Conservation (phyloP, 2,329 filamentous ascomycete genomes). For the Tolypocladium endophyticum region DNA sequence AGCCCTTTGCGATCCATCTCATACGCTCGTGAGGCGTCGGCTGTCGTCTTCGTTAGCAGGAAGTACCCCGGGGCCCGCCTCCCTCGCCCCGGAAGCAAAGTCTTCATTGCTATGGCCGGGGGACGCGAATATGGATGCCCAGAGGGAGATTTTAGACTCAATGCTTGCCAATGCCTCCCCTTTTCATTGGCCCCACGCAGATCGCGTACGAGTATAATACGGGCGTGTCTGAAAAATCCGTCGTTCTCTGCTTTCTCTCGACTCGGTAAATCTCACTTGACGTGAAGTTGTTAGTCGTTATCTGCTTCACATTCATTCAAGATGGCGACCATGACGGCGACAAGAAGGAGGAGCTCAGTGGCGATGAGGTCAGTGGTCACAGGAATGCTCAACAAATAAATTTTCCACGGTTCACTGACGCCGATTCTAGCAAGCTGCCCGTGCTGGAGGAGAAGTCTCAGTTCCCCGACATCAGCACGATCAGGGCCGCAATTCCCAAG, state of each 20-base stretch:
- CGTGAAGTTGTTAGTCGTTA: background rate
- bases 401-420: background rate
- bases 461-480: slow-evolving; percentile 37
- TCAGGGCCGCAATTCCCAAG: slow-evolving; percentile 20
- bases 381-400: background rate
- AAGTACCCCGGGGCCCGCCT: background rate
- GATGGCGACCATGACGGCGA: background rate
- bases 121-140: background rate
- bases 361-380: background rate
- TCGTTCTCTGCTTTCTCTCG: background rate
- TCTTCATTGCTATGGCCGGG: background rate
- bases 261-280: background rate
- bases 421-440: background rate
- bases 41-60: background rate
- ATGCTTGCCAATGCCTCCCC: background rate
- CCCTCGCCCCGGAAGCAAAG: background rate
- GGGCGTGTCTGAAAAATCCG: background rate
- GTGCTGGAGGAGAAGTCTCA: background rate
- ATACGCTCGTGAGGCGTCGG: background rate
- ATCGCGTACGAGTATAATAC: background rate
- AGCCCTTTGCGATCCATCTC: background rate
- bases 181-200: background rate
- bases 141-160: background rate
- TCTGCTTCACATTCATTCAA: background rate
- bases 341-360: background rate